A percentile compares a stretch with the other conserved stretches of the same genome.
Evolutionary conservation across 257 asterid genomes (phyloP).

Genomic region (Primulina eburnea): DNA sequence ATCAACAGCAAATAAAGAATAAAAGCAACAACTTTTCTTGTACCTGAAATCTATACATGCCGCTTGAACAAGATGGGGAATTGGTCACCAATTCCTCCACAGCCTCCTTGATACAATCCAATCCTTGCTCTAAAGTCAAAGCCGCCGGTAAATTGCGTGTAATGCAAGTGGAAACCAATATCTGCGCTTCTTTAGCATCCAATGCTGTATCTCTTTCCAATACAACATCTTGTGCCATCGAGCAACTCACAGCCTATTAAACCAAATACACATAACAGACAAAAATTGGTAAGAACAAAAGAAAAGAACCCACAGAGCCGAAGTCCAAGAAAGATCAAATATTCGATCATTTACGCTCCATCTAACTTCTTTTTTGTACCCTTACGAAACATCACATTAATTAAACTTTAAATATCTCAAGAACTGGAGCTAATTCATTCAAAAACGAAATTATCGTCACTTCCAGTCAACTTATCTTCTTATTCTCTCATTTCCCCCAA

Average conservation of each 20-base stretch:
- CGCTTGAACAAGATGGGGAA: constrained; percentile 63
- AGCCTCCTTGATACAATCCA: constrained; percentile 65
- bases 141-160: constrained; percentile 70
- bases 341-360: neutral
- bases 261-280: constrained; percentile 12
- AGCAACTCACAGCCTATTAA: constrained; percentile 54
- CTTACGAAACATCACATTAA: too few species aligned
- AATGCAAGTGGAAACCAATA: constrained; percentile 76
- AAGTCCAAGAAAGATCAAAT: constrained; percentile 18
- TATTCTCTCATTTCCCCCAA: neutral
- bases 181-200: constrained; percentile 74
- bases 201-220: constrained; percentile 42
- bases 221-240: constrained; percentile 35
- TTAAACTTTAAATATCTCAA: too few species aligned
- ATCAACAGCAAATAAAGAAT: constrained; percentile 12
- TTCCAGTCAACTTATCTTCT: neutral
- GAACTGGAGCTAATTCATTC: too few species aligned
- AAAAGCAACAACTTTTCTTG: constrained; percentile 4
- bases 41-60: constrained; percentile 89
- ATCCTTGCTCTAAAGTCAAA: constrained; percentile 74
- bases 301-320: constrained; percentile 23
- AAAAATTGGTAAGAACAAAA: constrained; percentile 8
- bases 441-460: neutral
- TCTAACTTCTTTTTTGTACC: too few species aligned
- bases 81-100: constrained; percentile 58